Conservation (phyloP, 768 basidiomycete species). For the Pleurotus cornucopiae region DNA sequence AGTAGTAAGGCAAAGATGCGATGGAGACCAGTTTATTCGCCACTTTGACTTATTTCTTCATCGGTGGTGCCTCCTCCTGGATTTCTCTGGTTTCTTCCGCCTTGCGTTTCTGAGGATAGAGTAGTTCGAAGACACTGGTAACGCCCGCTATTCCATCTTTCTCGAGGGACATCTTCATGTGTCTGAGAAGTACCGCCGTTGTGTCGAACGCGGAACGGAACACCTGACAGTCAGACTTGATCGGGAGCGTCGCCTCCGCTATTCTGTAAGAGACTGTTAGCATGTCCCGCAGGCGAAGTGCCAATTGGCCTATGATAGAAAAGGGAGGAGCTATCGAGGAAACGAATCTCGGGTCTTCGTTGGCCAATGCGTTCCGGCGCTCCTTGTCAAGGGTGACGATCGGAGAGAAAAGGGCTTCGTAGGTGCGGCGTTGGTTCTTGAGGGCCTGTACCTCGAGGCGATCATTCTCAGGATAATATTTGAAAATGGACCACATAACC, state of each 20-base stretch:
- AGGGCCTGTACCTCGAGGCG: neutral
- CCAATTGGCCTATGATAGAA: neutral
- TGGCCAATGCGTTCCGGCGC: neutral
- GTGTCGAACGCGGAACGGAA: neutral
- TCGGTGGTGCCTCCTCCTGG: no score
- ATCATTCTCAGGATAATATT: neutral
- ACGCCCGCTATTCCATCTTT: no score
- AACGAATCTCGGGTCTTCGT: neutral
- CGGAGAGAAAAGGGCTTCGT: neutral
- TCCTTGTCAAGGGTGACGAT: neutral
- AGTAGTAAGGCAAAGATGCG: no score
- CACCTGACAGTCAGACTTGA: neutral
- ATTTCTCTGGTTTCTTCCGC: no score
- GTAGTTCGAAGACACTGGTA: no score
- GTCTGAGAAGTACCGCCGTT: no score
- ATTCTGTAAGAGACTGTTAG: neutral
- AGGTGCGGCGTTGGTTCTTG: neutral
- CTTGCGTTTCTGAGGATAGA: no score
- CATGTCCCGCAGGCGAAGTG: neutral
- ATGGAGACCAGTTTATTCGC: no score
- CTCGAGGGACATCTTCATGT: no score
- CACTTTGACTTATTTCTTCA: no score
- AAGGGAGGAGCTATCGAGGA: neutral
- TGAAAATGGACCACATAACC: slow-evolving; percentile 4
- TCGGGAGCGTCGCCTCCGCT: neutral